Evolutionary conservation across 2,329 filamentous ascomycete genomes (phyloP).

Genomic region (Monilinia aucupariae): DNA sequence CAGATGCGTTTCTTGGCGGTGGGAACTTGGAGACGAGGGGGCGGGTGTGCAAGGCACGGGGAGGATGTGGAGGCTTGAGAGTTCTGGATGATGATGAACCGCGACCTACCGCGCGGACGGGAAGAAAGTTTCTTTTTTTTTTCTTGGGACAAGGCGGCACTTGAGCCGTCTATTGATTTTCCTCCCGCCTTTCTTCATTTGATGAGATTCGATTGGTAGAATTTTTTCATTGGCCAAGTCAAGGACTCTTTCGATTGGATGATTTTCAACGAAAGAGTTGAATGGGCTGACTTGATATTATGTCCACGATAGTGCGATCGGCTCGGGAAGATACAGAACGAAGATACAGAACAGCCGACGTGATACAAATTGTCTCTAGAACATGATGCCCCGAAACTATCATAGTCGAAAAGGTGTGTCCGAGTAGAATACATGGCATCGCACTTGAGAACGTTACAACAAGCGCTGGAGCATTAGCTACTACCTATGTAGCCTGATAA

Average conservation of each 20-base stretch:
- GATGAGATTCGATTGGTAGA: background rate
- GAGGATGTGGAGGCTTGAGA: background rate
- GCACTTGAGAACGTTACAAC: background rate
- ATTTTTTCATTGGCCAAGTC: background rate
- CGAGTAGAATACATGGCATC: background rate
- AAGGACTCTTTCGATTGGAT: background rate
- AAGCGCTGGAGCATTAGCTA: background rate
- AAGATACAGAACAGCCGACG: conserved; percentile 12
- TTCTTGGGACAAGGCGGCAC: background rate
- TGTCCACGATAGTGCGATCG: background rate
- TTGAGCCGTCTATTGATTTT: background rate
- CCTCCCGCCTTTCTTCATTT: background rate
- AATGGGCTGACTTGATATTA: background rate
- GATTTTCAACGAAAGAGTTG: background rate
- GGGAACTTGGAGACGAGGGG: background rate
- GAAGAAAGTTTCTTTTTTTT: background rate
- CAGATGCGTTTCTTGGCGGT: background rate
- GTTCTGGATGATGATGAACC: too few relatives aligned
- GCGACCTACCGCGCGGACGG: background rate
- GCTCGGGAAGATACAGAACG: conserved; percentile 13
- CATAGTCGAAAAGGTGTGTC: background rate
- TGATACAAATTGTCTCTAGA: background rate
- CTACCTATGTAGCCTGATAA: background rate
- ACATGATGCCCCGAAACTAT: background rate
- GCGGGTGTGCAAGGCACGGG: background rate